phyloP scores from a whole-genome alignment of 2,329 filamentous ascomycete genomes.

The Claviceps quebecensis region DNA sequence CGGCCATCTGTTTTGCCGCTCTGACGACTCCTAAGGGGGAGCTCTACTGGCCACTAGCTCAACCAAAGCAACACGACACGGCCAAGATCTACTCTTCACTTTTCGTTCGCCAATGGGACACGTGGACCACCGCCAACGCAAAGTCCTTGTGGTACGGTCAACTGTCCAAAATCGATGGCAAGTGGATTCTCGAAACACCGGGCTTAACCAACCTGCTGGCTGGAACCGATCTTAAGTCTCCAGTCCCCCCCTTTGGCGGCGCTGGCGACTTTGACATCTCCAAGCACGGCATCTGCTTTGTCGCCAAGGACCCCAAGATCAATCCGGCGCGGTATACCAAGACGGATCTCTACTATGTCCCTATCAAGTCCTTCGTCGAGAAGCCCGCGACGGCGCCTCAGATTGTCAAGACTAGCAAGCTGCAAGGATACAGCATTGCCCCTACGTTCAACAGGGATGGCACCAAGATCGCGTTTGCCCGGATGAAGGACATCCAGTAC shows the following conservation, averaged over 20 bases:
- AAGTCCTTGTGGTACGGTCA: conserved; percentile 62
- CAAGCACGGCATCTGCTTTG: conserved; percentile 51
- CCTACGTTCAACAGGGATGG: conserved; percentile 67
- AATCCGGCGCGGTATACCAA: conserved; percentile 66
- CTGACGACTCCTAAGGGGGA: conserved; percentile 54
- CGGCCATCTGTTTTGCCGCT: conserved; percentile 47
- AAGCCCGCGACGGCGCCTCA: conserved; percentile 32
- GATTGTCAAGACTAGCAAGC: conserved; percentile 36
- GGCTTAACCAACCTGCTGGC: conserved; percentile 50
- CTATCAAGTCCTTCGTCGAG: conserved; percentile 46
- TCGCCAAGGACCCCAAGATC: conserved; percentile 59
- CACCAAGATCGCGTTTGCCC: conserved; percentile 56
- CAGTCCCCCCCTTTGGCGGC: conserved; percentile 66
- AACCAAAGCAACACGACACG: conserved; percentile 44
- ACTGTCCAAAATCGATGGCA: conserved; percentile 30
- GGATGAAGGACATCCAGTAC: conserved; percentile 65
- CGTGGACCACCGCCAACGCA: conserved; percentile 54
- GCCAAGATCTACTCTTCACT: conserved; percentile 61
- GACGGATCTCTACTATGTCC: conserved; percentile 63
- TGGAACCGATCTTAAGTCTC: conserved; percentile 46
- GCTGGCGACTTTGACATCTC: conserved; percentile 68
- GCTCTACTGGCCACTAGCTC: conserved; percentile 51
- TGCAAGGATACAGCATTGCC: conserved; percentile 49
- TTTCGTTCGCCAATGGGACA: conserved; percentile 74
- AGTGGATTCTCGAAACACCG: conserved; percentile 27